Evolutionary conservation across 306 rosid genomes (phyloP).

Genomic region (Cicer yamashitae): DNA sequence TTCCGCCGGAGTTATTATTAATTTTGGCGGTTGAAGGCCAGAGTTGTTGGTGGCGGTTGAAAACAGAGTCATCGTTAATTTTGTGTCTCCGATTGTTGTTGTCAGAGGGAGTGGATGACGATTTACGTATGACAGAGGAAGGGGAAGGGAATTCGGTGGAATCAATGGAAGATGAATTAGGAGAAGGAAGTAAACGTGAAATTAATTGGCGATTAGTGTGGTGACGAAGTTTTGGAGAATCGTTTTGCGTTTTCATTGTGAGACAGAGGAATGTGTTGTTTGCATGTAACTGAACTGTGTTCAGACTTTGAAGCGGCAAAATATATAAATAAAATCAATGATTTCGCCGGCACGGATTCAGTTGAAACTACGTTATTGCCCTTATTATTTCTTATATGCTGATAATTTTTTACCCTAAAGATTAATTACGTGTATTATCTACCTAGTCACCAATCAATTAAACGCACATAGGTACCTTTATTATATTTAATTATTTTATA

Average conservation of each 20-base stretch:
- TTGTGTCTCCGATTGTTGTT: constrained; percentile 34
- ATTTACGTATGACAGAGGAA: constrained; percentile 44
- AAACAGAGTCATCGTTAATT: constrained; percentile 50
- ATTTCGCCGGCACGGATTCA: constrained; percentile 40
- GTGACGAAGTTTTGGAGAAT: constrained; percentile 50
- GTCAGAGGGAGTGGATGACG: constrained; percentile 33
- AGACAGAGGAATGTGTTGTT: constrained; percentile 24
- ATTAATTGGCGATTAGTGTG: constrained; percentile 58
- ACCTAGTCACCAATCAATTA: too few species aligned
- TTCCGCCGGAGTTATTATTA: constrained; percentile 47
- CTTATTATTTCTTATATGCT: neutral
- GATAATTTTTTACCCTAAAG: too few species aligned
- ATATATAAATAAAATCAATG: neutral
- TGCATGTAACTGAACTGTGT: neutral
- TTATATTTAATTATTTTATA: too few species aligned
- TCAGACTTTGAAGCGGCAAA: constrained; percentile 37
- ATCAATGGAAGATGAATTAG: constrained; percentile 45
- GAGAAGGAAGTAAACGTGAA: constrained; percentile 55
- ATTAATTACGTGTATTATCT: too few species aligned
- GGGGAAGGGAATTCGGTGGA: constrained; percentile 57
- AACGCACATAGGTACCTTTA: too few species aligned
- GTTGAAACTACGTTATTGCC: constrained; percentile 24
- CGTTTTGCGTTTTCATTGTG: constrained; percentile 49
- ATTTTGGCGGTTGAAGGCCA: constrained; percentile 69
- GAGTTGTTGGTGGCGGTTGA: constrained; percentile 59